Evolutionary conservation across 768 basidiomycete genomes (phyloP), one percentile per base, ranked within the genome.

Genomic region (Mycena kentingensis): DNA sequence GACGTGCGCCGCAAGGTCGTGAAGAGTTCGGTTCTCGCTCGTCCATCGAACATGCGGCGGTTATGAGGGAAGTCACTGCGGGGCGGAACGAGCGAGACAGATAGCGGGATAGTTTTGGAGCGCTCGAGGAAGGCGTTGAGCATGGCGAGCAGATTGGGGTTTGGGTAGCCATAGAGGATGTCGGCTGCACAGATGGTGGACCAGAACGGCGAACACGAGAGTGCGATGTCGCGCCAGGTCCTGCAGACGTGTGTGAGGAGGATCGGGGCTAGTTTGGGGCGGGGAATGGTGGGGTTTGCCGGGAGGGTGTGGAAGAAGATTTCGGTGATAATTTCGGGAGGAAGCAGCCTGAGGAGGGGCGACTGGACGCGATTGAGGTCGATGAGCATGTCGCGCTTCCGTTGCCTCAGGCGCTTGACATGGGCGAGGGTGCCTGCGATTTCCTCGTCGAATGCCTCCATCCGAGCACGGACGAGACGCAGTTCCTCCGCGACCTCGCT

Each of bases 351-450:
- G 11, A 51, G 34, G 22, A 42, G 26, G 46, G 46, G 49, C 10
- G 57, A 51, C 1, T 27, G 16, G 11, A 44, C 16, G 1, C 35
- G 10, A 35, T 59, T 59, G 8, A 51, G n/a, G 16, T 55, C 53
- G 4, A 35, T 36, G 25, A 55, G 49, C 11, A 52, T 37, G 19
- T 55, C 46, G 2, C 1, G 10, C 0, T 50, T 49, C 0, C 53
- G 57, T 3, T 1, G 3, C 11, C 31, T 3, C 1, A 59, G 53
- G 3, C 57, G 49, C 10, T 52, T 10, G 12, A 55, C 49, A 29
- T 59, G 57, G 8, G 39, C 43, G 10, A 55, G 29, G 13, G 57
- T 59, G 2, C 53, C 57, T 3, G 43, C 46, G n/a, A 59, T 54
- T 34, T 59, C 53, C 4, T 42, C 49, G 36, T 54, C 53, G 22